phyloP scores from a whole-genome alignment of 2,329 filamentous ascomycete species.

The Sclerotinia spermophila region DNA sequence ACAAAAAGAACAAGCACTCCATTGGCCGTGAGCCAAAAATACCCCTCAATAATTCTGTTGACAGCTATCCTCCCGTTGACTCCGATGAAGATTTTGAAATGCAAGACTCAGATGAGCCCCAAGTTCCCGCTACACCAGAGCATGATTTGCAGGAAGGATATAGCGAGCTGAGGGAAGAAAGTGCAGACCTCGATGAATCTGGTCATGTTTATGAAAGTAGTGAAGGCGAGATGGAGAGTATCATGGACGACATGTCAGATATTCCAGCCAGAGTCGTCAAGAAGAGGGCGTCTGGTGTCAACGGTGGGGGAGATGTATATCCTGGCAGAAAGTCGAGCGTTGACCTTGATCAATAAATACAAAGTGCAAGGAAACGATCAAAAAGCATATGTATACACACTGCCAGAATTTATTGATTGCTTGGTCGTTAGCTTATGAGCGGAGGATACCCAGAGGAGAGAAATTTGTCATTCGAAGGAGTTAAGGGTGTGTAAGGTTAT shows the following conservation, averaged over 20 bases:
- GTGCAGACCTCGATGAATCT: not conserved
- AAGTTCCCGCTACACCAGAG: conserved; percentile 9
- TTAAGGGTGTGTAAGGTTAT: not conserved
- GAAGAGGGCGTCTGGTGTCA: not conserved
- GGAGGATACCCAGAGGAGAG: conserved; percentile 8
- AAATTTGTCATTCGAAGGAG: not conserved
- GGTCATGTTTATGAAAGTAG: not conserved
- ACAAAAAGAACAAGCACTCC: not conserved
- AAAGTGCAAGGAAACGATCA: not conserved
- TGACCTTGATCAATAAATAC: not conserved
- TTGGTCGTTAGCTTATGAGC: not conserved
- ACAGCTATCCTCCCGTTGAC: not conserved
- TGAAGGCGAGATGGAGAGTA: not conserved
- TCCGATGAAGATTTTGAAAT: not conserved
- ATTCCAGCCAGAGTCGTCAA: conserved; percentile 2
- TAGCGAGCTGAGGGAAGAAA: not conserved
- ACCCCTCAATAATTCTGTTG: too few relatives aligned
- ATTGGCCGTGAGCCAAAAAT: not conserved
- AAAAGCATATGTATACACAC: not conserved
- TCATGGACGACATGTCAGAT: conserved; percentile 13
- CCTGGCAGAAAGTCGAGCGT: not conserved
- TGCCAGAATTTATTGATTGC: not conserved
- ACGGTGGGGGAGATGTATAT: not conserved
- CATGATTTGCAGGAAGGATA: not conserved
- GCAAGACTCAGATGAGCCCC: conserved; percentile 6